Conservation (phyloP, 2,329 filamentous ascomycete genomes). For the Pochonia chlamydosporia region DNA sequence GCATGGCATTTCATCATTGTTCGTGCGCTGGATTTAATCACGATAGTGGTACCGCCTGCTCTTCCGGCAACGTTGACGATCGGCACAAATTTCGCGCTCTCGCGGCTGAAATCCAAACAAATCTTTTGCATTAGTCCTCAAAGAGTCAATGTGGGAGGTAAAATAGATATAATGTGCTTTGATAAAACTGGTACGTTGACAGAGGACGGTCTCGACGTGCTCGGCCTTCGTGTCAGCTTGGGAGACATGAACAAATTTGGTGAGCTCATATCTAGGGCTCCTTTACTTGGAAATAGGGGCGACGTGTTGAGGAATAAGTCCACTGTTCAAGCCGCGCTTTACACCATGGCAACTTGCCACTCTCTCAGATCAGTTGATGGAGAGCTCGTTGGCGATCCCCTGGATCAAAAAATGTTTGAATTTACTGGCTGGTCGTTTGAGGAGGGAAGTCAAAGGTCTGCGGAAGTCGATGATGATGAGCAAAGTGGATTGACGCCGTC, state of each 20-base stretch:
- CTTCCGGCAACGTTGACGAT: conserved; percentile 93
- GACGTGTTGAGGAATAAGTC: not conserved
- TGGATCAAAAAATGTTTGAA: conserved; percentile 98
- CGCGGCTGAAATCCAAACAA: conserved; percentile 76
- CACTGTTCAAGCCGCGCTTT: conserved; percentile 57
- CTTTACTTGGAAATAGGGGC: not conserved
- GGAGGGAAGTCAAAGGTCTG: conserved; percentile 68
- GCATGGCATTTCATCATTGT: conserved; percentile 89
- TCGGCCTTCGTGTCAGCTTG: conserved; percentile 78
- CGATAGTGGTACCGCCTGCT: conserved; percentile 93
- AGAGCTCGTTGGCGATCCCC: conserved; percentile 85
- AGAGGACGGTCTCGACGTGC: conserved; percentile 89
- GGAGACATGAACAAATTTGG: conserved; percentile 59
- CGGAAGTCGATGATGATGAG: conserved; percentile 65
- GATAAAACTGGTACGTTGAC: conserved; percentile 99
- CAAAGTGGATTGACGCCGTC: conserved; percentile 76
- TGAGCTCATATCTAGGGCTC: conserved; percentile 61
- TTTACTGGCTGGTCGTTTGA: conserved; percentile 92
- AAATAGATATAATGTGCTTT: conserved; percentile 93
- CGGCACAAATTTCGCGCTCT: conserved; percentile 90
- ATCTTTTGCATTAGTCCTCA: conserved; percentile 99
- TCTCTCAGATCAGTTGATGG: conserved; percentile 81
- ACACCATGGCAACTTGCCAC: conserved; percentile 97
- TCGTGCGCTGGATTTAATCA: conserved; percentile 89
- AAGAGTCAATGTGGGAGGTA: conserved; percentile 92